These are phyloP conservation scores for Holtermanniella nyarrowii DNA, from an alignment of 768 basidiomycete species.

Conservation along the genomic window DNA sequence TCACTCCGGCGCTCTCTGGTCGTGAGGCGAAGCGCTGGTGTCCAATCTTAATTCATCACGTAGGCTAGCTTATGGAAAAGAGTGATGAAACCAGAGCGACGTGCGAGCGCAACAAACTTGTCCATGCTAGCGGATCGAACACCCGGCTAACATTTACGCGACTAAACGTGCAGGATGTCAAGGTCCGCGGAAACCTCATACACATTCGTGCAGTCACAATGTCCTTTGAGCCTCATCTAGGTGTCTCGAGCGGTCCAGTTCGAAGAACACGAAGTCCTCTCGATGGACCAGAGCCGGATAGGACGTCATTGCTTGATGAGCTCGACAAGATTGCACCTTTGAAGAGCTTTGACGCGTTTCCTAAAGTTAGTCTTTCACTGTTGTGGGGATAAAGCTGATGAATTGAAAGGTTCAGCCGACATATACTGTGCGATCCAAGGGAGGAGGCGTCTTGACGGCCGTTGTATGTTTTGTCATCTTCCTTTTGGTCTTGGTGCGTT, in stretches of 20 bases:
- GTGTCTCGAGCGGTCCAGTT: background rate
- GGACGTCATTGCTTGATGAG: constrained; percentile 30
- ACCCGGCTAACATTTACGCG: no score
- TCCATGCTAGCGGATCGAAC: no score
- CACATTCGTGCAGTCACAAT: background rate
- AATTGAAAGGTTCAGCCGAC: constrained; percentile 32
- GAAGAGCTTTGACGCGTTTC: constrained; percentile 40
- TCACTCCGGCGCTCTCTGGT: no score
- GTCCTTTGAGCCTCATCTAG: background rate
- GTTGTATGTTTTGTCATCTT: constrained; percentile 33
- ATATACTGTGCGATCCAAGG: constrained; percentile 26
- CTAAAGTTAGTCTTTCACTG: constrained; percentile 23
- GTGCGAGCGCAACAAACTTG: no score
- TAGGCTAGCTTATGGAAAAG: no score
- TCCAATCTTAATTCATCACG: no score
- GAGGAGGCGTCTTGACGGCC: constrained; percentile 35
- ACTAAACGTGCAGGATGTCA: background rate
- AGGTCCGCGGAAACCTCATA: background rate
- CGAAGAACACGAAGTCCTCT: constrained; percentile 1
- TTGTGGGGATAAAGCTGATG: background rate
- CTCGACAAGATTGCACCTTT: constrained; percentile 38
- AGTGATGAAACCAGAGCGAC: no score
- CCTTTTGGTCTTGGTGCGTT: constrained; percentile 30
- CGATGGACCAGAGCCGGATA: constrained; percentile 3
- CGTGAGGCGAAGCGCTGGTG: no score